Percentiles rank a stretch among this genome's conserved stretches.
Conservation (phyloP, 129 eudicot species). For the Erigeron canadensis region DNA sequence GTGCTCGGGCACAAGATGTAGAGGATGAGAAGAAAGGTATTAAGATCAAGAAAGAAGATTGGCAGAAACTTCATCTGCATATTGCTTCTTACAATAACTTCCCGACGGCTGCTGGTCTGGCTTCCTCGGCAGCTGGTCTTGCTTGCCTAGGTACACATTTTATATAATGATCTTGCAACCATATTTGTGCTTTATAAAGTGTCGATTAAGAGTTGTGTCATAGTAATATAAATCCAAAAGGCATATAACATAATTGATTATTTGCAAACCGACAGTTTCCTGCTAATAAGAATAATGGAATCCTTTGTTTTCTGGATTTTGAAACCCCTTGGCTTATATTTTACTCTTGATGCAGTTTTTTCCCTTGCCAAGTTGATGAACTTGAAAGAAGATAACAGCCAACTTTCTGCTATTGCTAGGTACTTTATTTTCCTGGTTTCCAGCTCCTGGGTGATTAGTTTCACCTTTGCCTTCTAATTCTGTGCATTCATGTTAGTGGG, state of each 20-base stretch:
- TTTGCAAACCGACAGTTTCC: neutral
- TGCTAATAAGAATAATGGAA: neutral
- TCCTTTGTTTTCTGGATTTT: constrained; percentile 9
- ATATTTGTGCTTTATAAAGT: neutral
- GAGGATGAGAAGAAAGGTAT: constrained; percentile 86
- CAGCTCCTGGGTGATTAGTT: neutral
- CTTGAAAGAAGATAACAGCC: constrained; percentile 84
- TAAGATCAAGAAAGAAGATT: constrained; percentile 69
- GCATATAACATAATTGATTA: neutral
- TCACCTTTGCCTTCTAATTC: neutral
- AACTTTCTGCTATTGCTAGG: constrained; percentile 96
- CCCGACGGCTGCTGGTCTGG: constrained; percentile 99
- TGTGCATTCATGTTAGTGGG: neutral
- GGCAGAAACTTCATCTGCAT: constrained; percentile 85
- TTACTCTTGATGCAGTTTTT: constrained; percentile 56
- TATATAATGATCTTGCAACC: neutral
- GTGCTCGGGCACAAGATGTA: constrained; percentile 84
- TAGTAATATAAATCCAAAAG: neutral
- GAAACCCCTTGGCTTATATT: neutral
- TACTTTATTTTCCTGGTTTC: constrained; percentile 31
- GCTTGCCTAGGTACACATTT: constrained; percentile 82
- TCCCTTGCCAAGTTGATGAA: constrained; percentile 97
- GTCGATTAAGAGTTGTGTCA: neutral
- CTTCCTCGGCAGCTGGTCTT: constrained; percentile 98
- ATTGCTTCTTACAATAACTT: constrained; percentile 95